These are phyloP conservation scores for Solanum appendiculatum DNA, from an alignment of 257 asterid species.

Conservation along the genomic window DNA sequence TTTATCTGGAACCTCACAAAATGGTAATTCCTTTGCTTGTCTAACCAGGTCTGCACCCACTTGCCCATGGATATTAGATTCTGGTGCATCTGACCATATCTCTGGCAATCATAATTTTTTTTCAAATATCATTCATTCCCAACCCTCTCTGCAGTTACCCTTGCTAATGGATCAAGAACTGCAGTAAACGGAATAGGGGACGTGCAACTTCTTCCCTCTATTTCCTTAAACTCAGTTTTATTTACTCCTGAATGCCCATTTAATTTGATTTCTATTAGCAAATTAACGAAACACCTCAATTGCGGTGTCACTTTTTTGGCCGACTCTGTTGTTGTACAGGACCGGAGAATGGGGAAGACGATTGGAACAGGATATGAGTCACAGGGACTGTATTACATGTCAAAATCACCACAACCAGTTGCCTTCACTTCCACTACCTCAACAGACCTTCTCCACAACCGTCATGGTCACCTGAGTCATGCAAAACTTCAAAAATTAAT, in stretches of 20 bases:
- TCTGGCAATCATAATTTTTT: too few relatives aligned
- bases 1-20: too few relatives aligned
- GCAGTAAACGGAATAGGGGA: too few relatives aligned
- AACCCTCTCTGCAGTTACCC: too few relatives aligned
- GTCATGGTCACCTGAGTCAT: not conserved
- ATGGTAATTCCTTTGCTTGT: too few relatives aligned
- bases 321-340: not conserved
- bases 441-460: not conserved
- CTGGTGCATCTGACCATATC: too few relatives aligned
- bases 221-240: not conserved
- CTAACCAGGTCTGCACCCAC: too few relatives aligned
- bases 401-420: not conserved
- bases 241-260: not conserved
- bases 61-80: too few relatives aligned
- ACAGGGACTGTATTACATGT: not conserved
- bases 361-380: not conserved
- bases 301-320: not conserved
- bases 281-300: not conserved
- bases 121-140: too few relatives aligned
- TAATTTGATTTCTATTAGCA: not conserved
- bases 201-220: too few relatives aligned
- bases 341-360: not conserved
- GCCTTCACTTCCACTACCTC: not conserved
- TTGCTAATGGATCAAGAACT: too few relatives aligned
- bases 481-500: too few relatives aligned